Percentiles rank a stretch among this genome's conserved stretches.
Conservation (phyloP, 176 grass and related monocot genomes). For the Guadua angustifolia region DNA sequence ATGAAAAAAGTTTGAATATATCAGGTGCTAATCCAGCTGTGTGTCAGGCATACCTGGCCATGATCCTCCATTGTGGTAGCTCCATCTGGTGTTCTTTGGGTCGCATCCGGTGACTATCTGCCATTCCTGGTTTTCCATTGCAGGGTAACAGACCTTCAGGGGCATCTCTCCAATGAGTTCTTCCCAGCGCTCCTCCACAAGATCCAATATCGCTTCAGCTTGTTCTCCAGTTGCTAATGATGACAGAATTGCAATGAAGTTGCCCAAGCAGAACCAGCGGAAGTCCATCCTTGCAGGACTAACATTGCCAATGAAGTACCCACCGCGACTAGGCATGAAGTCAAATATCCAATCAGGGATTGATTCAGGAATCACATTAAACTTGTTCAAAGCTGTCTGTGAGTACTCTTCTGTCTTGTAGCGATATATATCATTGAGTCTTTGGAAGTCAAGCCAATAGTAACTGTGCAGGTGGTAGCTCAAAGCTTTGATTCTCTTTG, state of each 20-base stretch:
- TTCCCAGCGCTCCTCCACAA: constrained; percentile 69
- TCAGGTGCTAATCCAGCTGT: neutral
- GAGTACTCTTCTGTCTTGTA: constrained; percentile 93
- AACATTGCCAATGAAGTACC: constrained; percentile 86
- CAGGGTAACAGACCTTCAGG: constrained; percentile 71
- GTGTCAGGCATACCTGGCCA: constrained; percentile 63
- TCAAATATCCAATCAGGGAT: constrained; percentile 87
- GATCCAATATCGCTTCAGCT: constrained; percentile 75
- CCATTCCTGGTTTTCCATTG: constrained; percentile 83
- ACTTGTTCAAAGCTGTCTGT: constrained; percentile 83
- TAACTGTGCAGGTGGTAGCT: constrained; percentile 78
- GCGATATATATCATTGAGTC: constrained; percentile 77
- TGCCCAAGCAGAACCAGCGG: constrained; percentile 82
- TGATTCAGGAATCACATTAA: constrained; percentile 84
- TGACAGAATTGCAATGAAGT: constrained; percentile 79
- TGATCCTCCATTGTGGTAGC: constrained; percentile 83
- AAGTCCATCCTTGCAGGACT: constrained; percentile 86
- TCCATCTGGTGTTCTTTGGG: constrained; percentile 86
- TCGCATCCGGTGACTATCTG: constrained; percentile 71
- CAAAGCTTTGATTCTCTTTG: constrained; percentile 69
- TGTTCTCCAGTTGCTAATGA: constrained; percentile 65
- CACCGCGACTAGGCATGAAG: constrained; percentile 73
- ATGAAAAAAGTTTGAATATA: neutral
- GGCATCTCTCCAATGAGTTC: constrained; percentile 83
- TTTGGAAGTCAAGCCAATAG: constrained; percentile 73